Conservation (phyloP, 2,329 filamentous ascomycete species). For the Sarocladium strictum region DNA sequence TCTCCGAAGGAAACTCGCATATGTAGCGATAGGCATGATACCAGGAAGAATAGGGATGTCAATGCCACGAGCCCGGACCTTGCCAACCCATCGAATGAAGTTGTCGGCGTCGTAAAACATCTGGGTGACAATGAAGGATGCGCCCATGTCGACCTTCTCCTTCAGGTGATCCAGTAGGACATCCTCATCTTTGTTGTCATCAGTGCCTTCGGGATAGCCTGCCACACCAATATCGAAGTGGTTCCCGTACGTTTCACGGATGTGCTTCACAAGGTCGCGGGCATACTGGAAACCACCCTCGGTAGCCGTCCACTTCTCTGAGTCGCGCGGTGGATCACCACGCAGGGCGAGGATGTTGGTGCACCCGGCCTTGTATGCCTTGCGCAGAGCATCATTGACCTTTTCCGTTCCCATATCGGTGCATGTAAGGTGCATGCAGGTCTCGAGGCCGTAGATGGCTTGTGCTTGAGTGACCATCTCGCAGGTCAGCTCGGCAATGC, state of each 20-base stretch:
- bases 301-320: slow-evolving; percentile 87
- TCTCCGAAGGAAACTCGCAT: slow-evolving; percentile 84
- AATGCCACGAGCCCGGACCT: slow-evolving; percentile 80
- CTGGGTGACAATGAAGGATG: slow-evolving; percentile 91
- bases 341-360: slow-evolving; percentile 94
- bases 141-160: slow-evolving; percentile 93
- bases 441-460: slow-evolving; percentile 91
- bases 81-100: slow-evolving; percentile 85
- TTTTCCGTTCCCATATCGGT: slow-evolving; percentile 95
- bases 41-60: slow-evolving; percentile 77
- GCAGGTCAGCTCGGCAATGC: slow-evolving; percentile 84
- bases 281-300: slow-evolving; percentile 89
- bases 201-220: slow-evolving; percentile 91
- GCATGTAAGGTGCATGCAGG: slow-evolving; percentile 98
- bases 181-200: slow-evolving; percentile 86
- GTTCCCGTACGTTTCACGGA: slow-evolving; percentile 61
- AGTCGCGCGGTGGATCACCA: slow-evolving; percentile 87
- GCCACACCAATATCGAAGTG: slow-evolving; percentile 97
- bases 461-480: slow-evolving; percentile 98
- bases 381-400: slow-evolving; percentile 80
- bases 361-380: slow-evolving; percentile 90
- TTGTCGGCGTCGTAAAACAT: slow-evolving; percentile 99
- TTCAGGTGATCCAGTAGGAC: slow-evolving; percentile 85
- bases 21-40: slow-evolving; percentile 87
- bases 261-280: slow-evolving; percentile 81